Percentiles rank a stretch among this genome's conserved stretches.
These are phyloP conservation scores for Heliocybe sulcata DNA, from an alignment of 1,284 basidiomycete species.

Conservation along the genomic window DNA sequence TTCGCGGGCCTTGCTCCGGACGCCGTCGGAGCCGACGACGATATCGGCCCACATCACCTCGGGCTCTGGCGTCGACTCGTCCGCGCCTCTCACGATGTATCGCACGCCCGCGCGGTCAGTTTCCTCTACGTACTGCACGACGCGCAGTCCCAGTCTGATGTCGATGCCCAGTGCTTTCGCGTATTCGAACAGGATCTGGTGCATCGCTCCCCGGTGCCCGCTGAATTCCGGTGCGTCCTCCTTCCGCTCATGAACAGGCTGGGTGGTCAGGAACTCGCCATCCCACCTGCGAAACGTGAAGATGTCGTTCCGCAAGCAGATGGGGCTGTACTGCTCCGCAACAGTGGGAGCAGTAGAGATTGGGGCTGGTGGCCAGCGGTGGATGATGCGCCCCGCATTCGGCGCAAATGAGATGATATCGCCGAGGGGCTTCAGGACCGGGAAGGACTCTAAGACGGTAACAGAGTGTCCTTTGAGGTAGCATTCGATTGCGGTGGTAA, in stretches of 20 bases:
- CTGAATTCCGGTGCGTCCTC: conserved; percentile 8
- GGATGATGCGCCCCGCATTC: conserved; percentile 11
- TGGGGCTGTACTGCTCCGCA: conserved; percentile 6
- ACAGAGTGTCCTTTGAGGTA: conserved; percentile 16
- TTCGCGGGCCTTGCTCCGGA: conserved; percentile 11
- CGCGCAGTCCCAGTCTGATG: conserved; percentile 9
- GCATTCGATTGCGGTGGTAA: conserved; percentile 16
- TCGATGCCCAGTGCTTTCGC: conserved; percentile 11
- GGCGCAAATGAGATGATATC: conserved; percentile 11
- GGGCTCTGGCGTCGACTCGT: not conserved
- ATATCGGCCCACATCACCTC: conserved; percentile 10
- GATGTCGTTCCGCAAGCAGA: conserved; percentile 10
- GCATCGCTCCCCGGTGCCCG: conserved; percentile 12
- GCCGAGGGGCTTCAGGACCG: conserved; percentile 10
- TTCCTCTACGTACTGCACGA: conserved; percentile 8
- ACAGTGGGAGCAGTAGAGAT: not conserved
- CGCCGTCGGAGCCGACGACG: conserved; percentile 15
- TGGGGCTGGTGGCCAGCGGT: conserved; percentile 6
- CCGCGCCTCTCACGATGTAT: conserved; percentile 6
- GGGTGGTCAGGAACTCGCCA: conserved; percentile 7
- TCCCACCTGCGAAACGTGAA: conserved; percentile 8
- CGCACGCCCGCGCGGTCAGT: conserved; percentile 9
- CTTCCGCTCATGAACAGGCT: conserved; percentile 3
- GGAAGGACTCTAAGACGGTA: conserved; percentile 12
- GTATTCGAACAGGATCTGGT: conserved; percentile 9